Evolutionary conservation across 2,329 filamentous ascomycete genomes (phyloP), one percentile per base, ranked within the genome.

Genomic region (Cordyceps sp.): DNA sequence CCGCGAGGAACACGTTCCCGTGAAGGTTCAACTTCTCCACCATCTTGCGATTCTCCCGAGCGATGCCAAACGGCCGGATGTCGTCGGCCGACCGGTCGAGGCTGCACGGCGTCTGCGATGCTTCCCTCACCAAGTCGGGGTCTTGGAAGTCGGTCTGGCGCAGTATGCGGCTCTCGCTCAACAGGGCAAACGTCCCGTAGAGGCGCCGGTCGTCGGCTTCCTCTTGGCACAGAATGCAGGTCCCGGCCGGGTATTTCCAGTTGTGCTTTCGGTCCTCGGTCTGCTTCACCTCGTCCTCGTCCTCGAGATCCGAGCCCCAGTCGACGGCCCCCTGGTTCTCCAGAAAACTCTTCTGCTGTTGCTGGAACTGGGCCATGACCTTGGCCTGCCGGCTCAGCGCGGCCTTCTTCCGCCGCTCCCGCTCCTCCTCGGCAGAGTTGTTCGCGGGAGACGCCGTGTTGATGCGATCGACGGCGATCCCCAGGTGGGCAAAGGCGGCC

Each of bases 301-400:
- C 73, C n/a, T 81, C 82, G 31, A 84, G 70, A 37, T 90, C 80
- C 24, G 57, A 59, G 12, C 82, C 85, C 80, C 84, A 93, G 52
- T 93, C 81, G 37, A 93, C 70, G 26, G 76, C 67, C n/a, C 73
- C 78, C 52, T 94, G 86, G 40, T 78, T 90, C 35, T 83, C 79
- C 58, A 98, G 61, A 56, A 98, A 98, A 45, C 74, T 90, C 55
- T 92, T 88, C 50, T 96, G 92, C 48, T 98, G 88, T 49, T 93
- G 80, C 51, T 96, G 90, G 56, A 98, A 94, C 48, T 94, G 85
- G 2, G 86, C 90, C 86, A 98, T 94, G 21, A 98, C 84, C 46
- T 75, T 80, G 2, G 86, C 86, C 54, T 96, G 86, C 16, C 90
- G 74, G 44, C 85, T 88, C 26, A 86, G 58, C 1, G 90, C 90